Base-by-base conservation (phyloP, 2,329 filamentous ascomycete species). In the Hyphodiscus sp. region DNA sequence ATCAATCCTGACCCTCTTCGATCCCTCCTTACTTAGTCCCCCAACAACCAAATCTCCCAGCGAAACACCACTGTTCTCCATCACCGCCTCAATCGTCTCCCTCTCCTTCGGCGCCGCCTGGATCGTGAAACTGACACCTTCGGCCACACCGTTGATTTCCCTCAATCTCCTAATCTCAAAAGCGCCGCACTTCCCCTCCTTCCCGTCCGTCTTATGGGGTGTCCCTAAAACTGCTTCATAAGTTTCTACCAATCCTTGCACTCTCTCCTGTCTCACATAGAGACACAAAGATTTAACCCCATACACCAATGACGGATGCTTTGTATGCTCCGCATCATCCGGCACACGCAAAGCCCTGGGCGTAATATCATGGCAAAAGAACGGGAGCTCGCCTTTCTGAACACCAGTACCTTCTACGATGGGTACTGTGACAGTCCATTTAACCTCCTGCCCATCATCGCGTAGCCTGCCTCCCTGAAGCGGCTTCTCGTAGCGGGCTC, bases 321-420 rank as follows among this genome's bases (percentile, higher is more conserved):
- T 67, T 2, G 71, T 71, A 41, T 66, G 70, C 15, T 66, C 69
- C 0, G 68, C 61, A 1, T 64, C 58, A 2, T 72, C 61, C 7
- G 83, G 81, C 2, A 85, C 83, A 0, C 84, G 69, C 1, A 80
- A 64, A n/a, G 69, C 59, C 7, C 84, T 67, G 2, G 75, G 69
- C 1, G 83, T 86, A 13, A 79, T 68, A 64, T 88, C 85, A 46
- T 86, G 74, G 61, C 81, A 85, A 74, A 79, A 87, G 60, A 87
- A 87, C 0, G 84, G 85, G 11, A 83, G 63, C 15, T 70, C 69
- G 0, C 83, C 81, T 0, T 77, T 69, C 9, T 70, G 61, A 16
- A 26, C 58, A 55, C 0, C 54, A 55, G 33, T 38, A 50, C 20
- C 29, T 50, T 18, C 56, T 65, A 13, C 69, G 69, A 0, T 10